Evolutionary conservation across 805 yeast species (phyloP).

Genomic region (Komagataella phaffii): DNA sequence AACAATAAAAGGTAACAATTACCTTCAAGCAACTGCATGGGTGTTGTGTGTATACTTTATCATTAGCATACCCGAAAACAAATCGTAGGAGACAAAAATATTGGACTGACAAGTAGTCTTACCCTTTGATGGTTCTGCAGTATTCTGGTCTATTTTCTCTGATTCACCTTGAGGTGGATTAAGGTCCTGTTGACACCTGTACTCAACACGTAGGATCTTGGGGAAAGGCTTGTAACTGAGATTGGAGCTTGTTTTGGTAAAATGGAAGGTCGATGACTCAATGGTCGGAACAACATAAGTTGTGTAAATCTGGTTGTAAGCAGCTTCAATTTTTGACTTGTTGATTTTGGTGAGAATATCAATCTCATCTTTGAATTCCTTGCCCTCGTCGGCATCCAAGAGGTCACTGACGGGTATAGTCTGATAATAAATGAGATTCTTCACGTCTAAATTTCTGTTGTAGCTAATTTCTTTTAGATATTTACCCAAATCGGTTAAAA

Average conservation of each 20-base stretch:
- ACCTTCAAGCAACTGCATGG: slow-evolving; percentile 7
- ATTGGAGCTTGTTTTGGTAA: background rate
- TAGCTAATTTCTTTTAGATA: background rate
- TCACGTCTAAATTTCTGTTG: background rate
- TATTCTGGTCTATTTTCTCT: background rate
- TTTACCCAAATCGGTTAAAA: background rate
- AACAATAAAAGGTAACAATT: background rate
- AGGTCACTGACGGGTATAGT: background rate
- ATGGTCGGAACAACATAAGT: background rate
- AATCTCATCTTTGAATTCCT: slow-evolving; percentile 2
- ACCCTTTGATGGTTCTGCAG: slow-evolving; percentile 4
- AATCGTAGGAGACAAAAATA: slow-evolving; percentile 13
- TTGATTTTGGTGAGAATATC: slow-evolving; percentile 1
- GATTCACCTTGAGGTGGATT: background rate
- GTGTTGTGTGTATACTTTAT: slow-evolving; percentile 16
- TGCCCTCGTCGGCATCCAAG: background rate
- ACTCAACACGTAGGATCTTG: background rate
- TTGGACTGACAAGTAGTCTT: slow-evolving; percentile 13
- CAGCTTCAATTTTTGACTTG: background rate
- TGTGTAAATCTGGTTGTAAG: background rate
- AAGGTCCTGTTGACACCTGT: background rate
- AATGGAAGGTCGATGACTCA: background rate
- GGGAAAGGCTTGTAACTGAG: background rate
- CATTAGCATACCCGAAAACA: slow-evolving; percentile 12
- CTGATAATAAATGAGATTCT: background rate